phyloP scores from a whole-genome alignment of 2,329 filamentous ascomycete genomes.

The Verticillium nonalfalfae region DNA sequence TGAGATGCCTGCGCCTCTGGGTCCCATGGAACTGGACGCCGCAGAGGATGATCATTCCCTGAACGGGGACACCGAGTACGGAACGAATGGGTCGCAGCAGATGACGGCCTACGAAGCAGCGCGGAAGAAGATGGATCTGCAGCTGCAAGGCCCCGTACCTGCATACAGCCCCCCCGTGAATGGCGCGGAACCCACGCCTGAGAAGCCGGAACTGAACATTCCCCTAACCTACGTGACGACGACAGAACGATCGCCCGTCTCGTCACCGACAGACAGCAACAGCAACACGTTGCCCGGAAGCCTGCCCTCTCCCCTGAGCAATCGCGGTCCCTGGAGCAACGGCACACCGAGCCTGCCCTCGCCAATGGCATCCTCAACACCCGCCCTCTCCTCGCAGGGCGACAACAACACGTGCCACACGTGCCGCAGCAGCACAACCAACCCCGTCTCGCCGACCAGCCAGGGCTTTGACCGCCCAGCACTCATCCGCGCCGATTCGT shows the following conservation, averaged over 20 bases:
- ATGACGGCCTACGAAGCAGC: conserved; percentile 45
- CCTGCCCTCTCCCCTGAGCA: conserved; percentile 42
- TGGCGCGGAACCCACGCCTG: conserved; percentile 15
- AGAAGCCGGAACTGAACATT: conserved; percentile 22
- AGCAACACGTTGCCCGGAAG: conserved; percentile 31
- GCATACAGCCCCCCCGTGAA: conserved; percentile 36
- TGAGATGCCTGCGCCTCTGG: conserved; percentile 39
- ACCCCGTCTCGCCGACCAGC: conserved; percentile 13
- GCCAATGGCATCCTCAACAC: conserved; percentile 24
- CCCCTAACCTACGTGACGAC: neutral
- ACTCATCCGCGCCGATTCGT: conserved; percentile 20
- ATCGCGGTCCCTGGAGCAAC: conserved; percentile 35
- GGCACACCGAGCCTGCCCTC: conserved; percentile 32
- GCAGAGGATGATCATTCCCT: conserved; percentile 27
- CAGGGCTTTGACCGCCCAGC: conserved; percentile 13
- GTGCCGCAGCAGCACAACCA: neutral
- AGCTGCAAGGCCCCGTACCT: conserved; percentile 43
- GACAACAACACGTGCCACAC: conserved; percentile 11
- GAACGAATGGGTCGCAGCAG: conserved; percentile 29
- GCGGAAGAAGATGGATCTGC: conserved; percentile 42
- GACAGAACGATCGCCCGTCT: conserved; percentile 17
- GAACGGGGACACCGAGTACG: conserved; percentile 32
- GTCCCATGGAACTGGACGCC: conserved; percentile 44
- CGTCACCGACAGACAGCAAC: conserved; percentile 19
- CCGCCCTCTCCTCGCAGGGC: conserved; percentile 13